Conservation (phyloP, 2,329 filamentous ascomycete species). For the Monilinia vaccinii-corymbosi region DNA sequence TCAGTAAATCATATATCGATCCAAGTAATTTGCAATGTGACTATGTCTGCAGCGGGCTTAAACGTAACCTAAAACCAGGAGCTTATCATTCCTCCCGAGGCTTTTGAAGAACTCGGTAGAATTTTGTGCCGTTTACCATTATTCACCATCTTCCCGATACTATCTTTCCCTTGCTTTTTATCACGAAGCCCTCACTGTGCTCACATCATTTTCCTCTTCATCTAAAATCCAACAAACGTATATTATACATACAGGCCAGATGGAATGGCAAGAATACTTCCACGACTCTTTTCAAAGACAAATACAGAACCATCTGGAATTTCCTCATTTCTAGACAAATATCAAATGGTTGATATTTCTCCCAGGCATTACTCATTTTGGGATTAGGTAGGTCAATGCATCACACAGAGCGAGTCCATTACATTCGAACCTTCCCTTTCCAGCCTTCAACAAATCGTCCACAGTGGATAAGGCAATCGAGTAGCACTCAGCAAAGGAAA, state of each 20-base stretch:
- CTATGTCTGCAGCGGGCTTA: neutral
- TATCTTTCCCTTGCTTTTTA: neutral
- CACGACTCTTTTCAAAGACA: neutral
- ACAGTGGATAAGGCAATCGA: neutral
- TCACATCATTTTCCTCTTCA: neutral
- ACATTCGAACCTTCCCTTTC: neutral
- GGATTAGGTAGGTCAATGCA: neutral
- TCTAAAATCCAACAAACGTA: neutral
- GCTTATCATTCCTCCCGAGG: neutral
- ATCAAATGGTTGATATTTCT: too few relatives aligned
- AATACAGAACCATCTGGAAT: neutral
- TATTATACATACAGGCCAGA: neutral
- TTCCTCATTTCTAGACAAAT: too few relatives aligned
- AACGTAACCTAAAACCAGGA: too few relatives aligned
- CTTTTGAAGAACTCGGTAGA: neutral
- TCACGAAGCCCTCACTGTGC: neutral
- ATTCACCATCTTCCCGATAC: neutral
- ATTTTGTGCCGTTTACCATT: neutral
- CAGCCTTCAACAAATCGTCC: neutral
- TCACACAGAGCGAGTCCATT: neutral
- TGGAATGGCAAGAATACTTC: neutral
- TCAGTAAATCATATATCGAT: neutral
- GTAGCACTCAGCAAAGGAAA: neutral
- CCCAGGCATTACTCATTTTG: neutral
- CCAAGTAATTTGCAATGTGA: neutral